Percentiles rank a stretch among this genome's conserved stretches.
phyloP scores from a whole-genome alignment of 1,284 basidiomycete species.

The Sporisorium scitamineum region DNA sequence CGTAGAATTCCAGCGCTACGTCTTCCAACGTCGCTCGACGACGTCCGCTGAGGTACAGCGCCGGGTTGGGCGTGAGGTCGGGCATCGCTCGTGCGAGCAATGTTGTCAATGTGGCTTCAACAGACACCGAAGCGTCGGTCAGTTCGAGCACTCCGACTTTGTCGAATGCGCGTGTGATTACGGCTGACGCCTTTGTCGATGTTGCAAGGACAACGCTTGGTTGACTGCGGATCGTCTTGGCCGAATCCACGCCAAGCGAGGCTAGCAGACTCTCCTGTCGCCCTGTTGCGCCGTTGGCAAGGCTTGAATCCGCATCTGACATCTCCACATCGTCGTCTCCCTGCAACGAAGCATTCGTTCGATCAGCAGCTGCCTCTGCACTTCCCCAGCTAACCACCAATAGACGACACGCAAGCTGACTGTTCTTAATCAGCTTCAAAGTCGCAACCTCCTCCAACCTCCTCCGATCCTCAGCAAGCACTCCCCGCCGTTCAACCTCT shows the following conservation, averaged over 20 bases:
- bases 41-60: constrained; percentile 2
- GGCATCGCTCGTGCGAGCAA: constrained; percentile 22
- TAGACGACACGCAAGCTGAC: constrained; percentile 30
- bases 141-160: constrained; percentile 31
- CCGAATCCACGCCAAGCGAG: constrained; percentile 14
- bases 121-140: constrained; percentile 32
- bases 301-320: constrained; percentile 11
- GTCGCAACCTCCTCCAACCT: constrained; percentile 26
- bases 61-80: constrained; percentile 25
- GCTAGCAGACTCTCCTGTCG: background rate
- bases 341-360: background rate
- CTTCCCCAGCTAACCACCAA: constrained; percentile 36
- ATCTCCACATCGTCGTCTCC: constrained; percentile 23
- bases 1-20: constrained; percentile 11
- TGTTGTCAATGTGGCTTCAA: constrained; percentile 17
- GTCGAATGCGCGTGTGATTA: constrained; percentile 19
- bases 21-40: constrained; percentile 33
- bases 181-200: constrained; percentile 1
- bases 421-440: constrained; percentile 11
- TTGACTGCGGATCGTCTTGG: constrained; percentile 2
- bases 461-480: constrained; percentile 17
- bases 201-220: background rate
- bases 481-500: constrained; percentile 5
- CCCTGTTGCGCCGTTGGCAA: background rate
- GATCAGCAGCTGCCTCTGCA: background rate